Conservation (phyloP, 345 rosid genomes). For the Eucalyptus urophylla region DNA sequence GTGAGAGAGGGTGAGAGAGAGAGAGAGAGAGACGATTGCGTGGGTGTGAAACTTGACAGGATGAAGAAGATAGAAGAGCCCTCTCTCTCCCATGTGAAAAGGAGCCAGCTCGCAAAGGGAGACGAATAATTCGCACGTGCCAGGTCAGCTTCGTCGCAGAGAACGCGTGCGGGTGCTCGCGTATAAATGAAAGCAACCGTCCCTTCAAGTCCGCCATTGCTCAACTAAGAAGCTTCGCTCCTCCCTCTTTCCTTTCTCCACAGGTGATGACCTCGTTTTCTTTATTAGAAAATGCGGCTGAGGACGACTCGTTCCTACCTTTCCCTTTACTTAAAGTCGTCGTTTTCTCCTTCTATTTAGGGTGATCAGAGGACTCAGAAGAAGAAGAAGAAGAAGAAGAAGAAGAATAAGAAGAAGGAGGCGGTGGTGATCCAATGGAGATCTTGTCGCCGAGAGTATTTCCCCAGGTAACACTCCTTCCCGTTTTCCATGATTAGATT, state of each 20-base stretch:
- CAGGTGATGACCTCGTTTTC: background rate
- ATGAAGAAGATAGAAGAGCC: background rate
- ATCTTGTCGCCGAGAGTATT: background rate
- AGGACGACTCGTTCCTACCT: background rate
- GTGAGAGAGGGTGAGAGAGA: background rate
- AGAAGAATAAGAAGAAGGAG: background rate
- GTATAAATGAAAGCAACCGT: background rate
- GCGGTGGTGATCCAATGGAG: background rate
- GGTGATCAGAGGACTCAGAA: background rate
- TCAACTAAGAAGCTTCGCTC: background rate
- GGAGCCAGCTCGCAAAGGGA: background rate
- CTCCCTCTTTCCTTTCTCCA: background rate
- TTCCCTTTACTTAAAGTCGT: background rate
- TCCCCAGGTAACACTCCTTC: background rate
- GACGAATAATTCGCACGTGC: background rate
- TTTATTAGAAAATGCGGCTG: background rate
- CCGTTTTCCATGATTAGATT: background rate
- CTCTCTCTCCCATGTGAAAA: background rate
- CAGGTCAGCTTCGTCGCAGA: background rate
- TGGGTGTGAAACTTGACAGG: background rate
- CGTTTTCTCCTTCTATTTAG: background rate
- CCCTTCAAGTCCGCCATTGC: background rate
- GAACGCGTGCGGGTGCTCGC: background rate
- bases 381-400: background rate
- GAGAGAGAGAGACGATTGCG: background rate